Base-by-base conservation (phyloP, 176 grass and related monocot species). In the Ensete glaucum region DNA sequence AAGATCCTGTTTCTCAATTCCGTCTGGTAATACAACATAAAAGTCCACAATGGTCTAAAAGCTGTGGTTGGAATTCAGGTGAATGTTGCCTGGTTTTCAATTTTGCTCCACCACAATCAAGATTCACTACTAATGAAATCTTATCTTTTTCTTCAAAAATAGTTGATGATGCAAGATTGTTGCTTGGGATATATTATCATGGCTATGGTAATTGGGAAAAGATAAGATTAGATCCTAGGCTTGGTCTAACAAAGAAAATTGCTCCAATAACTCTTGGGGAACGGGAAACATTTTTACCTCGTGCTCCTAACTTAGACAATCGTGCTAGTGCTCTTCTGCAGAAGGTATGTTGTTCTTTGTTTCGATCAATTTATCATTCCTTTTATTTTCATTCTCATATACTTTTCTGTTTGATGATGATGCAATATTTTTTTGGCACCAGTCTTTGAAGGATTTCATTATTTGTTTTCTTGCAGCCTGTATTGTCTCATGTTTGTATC, bases 141-240 rank as follows among this genome's bases (percentile, higher is more conserved):
- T 76, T 57, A 85, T 85, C 43, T 74, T 80, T 23, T 81, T 57
- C 21, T 76, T 21, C 77, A 11, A 63, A 68, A 54, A 70, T 75
- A 99, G 90, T 89, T 91, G 95, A 99, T 89, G 95, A 99, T 88
- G 90, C 95, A 73, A 91, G 90, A 69, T 91, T 99, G 88, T 80
- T 99, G 67, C 82, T 94, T 83, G 95, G 95, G 13, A 94, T 99
- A 87, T 85, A 94, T 72, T 94, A 88, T 89, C 87, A 99, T 87
- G 95, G 95, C 76, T 99, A 99, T 68, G 95, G 95, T 63, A 99
- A 94, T 77, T 99, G 95, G 95, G 95, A 99, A 75, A 99, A 94
- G 81, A 99, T 99, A 79, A 81, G 95, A 56, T 78, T 91, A 73
- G 95, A 99, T 73, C 76, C 90, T 22, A 85, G 82, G 83, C 90